phyloP scores from a whole-genome alignment of 768 basidiomycete species.

The Pulveroboletus sp. region DNA sequence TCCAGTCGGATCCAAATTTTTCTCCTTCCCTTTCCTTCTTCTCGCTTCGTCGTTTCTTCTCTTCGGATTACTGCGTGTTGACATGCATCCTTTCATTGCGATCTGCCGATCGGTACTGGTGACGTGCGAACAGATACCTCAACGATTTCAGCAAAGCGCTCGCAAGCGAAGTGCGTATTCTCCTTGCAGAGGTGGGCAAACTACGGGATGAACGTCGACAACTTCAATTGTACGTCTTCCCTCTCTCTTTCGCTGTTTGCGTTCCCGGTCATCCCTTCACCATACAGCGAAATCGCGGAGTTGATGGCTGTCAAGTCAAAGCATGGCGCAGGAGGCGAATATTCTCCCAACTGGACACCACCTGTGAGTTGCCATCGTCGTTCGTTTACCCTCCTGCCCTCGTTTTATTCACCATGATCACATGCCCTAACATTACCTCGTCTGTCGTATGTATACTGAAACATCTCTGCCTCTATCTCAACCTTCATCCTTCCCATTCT shows the following conservation, averaged over 20 bases:
- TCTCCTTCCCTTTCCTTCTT: not conserved
- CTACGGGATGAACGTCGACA: constrained; percentile 54
- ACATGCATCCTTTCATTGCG: constrained; percentile 1
- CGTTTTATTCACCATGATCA: not conserved
- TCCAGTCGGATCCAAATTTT: not conserved
- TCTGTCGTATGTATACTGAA: too few relatives aligned
- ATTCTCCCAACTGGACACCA: constrained; percentile 68
- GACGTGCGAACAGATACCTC: constrained; percentile 37
- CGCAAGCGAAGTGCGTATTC: constrained; percentile 56
- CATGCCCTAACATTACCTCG: not conserved
- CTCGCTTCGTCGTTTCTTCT: not conserved
- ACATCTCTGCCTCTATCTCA: too few relatives aligned
- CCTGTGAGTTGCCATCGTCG: constrained; percentile 36
- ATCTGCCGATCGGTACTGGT: not conserved
- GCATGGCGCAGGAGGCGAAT: constrained; percentile 76
- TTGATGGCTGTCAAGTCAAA: constrained; percentile 81
- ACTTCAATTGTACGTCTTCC: constrained; percentile 46
- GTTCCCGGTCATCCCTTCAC: too few relatives aligned
- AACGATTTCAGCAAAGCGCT: constrained; percentile 62
- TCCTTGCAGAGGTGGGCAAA: constrained; percentile 57
- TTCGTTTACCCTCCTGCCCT: not conserved
- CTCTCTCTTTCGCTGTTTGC: too few relatives aligned
- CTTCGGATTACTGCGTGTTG: constrained; percentile 3
- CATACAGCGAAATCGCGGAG: constrained; percentile 71
- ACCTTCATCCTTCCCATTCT: not conserved